Evolutionary conservation across 352 stramenopile genomes (phyloP), one percentile per base, ranked within the genome.

Genomic region (Plasmopara muralis): DNA sequence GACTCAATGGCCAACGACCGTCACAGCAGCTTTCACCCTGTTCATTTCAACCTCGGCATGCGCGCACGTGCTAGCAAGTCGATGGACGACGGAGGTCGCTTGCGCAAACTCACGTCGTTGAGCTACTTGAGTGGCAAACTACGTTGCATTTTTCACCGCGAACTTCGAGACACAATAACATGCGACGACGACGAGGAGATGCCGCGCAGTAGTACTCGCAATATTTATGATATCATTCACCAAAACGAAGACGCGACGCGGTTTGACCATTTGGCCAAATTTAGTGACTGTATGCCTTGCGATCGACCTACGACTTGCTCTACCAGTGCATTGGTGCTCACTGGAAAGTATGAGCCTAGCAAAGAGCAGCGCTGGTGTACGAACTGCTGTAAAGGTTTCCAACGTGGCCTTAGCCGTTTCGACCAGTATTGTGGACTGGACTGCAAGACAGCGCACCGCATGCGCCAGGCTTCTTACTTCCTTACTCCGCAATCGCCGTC

Each of bases 341-440:
- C 53, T 13, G 38, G 61, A 29, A 47, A 50, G n/a, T 68, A 84
- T 55, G 67, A 81, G 57, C 70, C 75, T 40, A 85, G 68, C 45
- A 83, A 80, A 43, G 79, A 87, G 46, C 72, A 82, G 60, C 74
- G 79, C 25, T 87, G 77, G 77, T 90, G 79, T 55, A 70, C 66
- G 16, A 90, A 90, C 60, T 90, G 79, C 57, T 72, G 64, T 66
- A 90, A 88, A 64, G 83, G 74, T 53, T 90, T 80, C 54, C 77
- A 84, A 54, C 72, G 75, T 13, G 69, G 69, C 1, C 61, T 86
- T 35, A 90, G 79, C 42, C 76, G 66, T 48, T 90, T 64, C 43
- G 79, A 90, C 39, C 57, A 74, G 34, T 90, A 85, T 51, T 90
- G 79, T 53, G 79, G 74, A 0, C 66, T 70, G 30, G 62, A 88